Evolutionary conservation across 2,329 filamentous ascomycete genomes (phyloP).

Genomic region (Neurospora sp.): DNA sequence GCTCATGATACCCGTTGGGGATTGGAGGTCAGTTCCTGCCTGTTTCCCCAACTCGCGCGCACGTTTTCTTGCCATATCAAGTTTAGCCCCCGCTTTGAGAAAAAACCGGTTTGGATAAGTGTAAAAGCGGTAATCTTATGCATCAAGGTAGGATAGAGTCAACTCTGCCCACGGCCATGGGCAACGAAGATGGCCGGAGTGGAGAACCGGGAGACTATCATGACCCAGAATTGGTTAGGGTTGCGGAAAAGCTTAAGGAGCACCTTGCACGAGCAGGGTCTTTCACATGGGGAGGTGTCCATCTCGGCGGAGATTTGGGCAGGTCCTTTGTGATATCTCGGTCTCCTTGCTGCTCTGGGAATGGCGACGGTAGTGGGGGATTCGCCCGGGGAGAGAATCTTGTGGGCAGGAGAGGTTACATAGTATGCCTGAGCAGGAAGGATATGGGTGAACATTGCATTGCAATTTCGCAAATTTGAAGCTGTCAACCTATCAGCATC

Average conservation of each 20-base stretch:
- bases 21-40: no score
- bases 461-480: background rate
- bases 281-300: background rate
- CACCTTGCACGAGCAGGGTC: background rate
- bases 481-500: background rate
- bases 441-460: background rate
- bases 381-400: background rate
- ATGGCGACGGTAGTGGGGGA: background rate
- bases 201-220: background rate
- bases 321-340: background rate
- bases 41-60: no score
- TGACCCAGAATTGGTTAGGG: background rate
- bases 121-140: background rate
- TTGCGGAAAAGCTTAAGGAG: background rate
- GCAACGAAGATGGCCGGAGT: background rate
- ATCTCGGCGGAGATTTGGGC: background rate
- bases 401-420: background rate
- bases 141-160: background rate
- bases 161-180: background rate
- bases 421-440: background rate
- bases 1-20: background rate
- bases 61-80: no score
- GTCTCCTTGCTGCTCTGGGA: conserved; percentile 1
- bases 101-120: no score
- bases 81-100: no score